Base-by-base conservation (phyloP, 2,329 filamentous ascomycete species). In the Nigrospora oryzae region DNA sequence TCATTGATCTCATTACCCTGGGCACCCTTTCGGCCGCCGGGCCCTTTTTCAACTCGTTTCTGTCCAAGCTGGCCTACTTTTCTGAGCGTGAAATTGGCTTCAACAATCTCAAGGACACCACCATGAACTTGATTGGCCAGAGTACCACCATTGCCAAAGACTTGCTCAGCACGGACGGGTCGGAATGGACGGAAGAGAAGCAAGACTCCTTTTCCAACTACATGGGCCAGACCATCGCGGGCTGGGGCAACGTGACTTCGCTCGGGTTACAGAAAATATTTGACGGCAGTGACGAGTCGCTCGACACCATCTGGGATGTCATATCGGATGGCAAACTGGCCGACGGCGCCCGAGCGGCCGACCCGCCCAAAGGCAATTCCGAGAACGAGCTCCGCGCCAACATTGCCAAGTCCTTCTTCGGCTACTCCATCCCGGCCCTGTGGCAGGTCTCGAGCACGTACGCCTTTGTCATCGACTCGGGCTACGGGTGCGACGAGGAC, bases 391-490 rank as follows among this genome's bases (percentile, higher is more conserved):
- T 54, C 31, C 16, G 51, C 19, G 17, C 30, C 17, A 49, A 49
- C 42, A 43, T 57, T 34, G 11, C 36, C 42, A 60, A 55, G 46
- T 38, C 54, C 34, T 53, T 65, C 42, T 64, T 52, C 43, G 59
- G 49, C 37, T 62, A 50, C 38, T 50, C 58, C 38, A 62, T 66
- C 44, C 62, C 63, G 8, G 43, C 46, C 13, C 36, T 60, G 3
- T 66, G 63, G 64, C 45, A 46, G 12, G 41, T 40, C 30, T 56
- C 60, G 5, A 47, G 49, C 4, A 49, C 46, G 10, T 50, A 53
- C 17, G 53, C 57, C 12, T 66, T 66, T 38, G 44, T 66, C 36
- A 42, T 65, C 36, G 58, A 64, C 53, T 56, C 60, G n/a, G 63
- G 60, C 7, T 35, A 36, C 17, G 17, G 13, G 7, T 65, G 61